A percentile compares a stretch with the other conserved stretches of the same genome.
phyloP scores from a whole-genome alignment of 202 grass and related monocot species.

The Dendrocalamus latiflorus region DNA sequence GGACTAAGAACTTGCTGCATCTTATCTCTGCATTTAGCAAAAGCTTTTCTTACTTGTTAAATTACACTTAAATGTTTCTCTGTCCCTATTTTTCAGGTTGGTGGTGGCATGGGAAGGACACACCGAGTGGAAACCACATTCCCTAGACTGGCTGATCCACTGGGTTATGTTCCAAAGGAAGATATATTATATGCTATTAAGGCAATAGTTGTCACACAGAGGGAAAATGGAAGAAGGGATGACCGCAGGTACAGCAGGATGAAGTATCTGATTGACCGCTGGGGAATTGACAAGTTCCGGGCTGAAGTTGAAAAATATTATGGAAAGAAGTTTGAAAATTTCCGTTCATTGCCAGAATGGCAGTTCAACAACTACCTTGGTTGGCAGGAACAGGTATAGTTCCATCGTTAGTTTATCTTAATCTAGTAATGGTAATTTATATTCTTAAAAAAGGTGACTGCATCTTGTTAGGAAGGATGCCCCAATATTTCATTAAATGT shows the following conservation, averaged over 20 bases:
- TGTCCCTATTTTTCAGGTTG: constrained; percentile 54
- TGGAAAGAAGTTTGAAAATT: constrained; percentile 83
- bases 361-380: constrained; percentile 88
- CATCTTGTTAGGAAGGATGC: not conserved
- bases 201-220: constrained; percentile 84
- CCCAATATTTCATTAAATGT: not conserved
- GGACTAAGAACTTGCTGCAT: not conserved
- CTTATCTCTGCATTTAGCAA: not conserved
- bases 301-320: constrained; percentile 76
- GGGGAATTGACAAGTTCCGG: constrained; percentile 90
- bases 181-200: constrained; percentile 95
- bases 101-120: constrained; percentile 93
- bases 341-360: constrained; percentile 58
- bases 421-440: not conserved
- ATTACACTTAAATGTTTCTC: not conserved
- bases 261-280: constrained; percentile 81
- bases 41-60: not conserved
- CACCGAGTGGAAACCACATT: constrained; percentile 83
- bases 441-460: not conserved
- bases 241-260: constrained; percentile 84
- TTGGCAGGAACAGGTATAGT: constrained; percentile 83
- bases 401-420: not conserved
- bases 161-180: constrained; percentile 86
- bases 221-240: constrained; percentile 89
- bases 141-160: constrained; percentile 69